A percentile compares a stretch with the other conserved stretches of the same genome.
Conservation (phyloP, 768 basidiomycete species). For the Mycena capillaripes region DNA sequence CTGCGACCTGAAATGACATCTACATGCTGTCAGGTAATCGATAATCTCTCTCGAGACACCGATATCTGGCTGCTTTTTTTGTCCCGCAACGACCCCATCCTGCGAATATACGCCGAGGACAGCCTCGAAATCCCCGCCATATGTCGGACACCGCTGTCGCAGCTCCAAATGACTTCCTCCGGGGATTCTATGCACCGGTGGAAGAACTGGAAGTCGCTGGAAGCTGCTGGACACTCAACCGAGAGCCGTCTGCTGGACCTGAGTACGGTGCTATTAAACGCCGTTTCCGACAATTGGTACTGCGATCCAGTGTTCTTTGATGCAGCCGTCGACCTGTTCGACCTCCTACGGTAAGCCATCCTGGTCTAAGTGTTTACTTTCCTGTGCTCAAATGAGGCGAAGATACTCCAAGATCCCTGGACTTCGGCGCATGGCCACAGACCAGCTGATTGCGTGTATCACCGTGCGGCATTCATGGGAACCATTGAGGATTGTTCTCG, state of each 20-base stretch:
- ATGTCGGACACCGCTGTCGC: neutral
- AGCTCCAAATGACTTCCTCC: neutral
- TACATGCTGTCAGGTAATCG: neutral
- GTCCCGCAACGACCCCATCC: neutral
- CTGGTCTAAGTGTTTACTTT: too few relatives aligned
- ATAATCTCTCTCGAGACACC: neutral
- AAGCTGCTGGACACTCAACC: neutral
- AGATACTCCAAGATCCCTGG: too few relatives aligned
- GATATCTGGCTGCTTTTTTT: neutral
- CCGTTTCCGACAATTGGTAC: neutral
- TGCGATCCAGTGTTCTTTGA: neutral
- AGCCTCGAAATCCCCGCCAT: neutral
- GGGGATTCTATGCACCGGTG: neutral
- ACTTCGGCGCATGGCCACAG: too few relatives aligned
- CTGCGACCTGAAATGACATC: neutral
- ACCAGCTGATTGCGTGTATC: too few relatives aligned
- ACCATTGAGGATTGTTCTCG: too few relatives aligned
- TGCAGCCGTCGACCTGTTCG: slow-evolving; percentile 15
- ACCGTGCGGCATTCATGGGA: too few relatives aligned
- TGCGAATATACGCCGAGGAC: neutral
- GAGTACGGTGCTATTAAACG: neutral
- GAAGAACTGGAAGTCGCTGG: neutral
- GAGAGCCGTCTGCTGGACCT: neutral
- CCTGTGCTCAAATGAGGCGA: too few relatives aligned
- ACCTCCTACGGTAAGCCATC: too few relatives aligned